Evolutionary conservation across 306 rosid species (phyloP).

Genomic region (Acacia confusa): DNA sequence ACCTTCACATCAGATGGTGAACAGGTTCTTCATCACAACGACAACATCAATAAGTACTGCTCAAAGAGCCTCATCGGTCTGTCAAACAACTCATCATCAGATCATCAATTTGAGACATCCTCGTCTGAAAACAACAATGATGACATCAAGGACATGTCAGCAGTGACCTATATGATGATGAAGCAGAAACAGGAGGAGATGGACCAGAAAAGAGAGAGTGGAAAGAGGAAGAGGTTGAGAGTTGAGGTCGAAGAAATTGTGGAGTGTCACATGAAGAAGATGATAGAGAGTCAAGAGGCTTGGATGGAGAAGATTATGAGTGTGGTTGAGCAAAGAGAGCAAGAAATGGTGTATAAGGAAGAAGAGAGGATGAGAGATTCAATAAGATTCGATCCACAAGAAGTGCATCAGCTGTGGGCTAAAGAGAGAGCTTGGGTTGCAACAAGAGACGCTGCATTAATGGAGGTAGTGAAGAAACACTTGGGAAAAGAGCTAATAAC

Average conservation of each 20-base stretch:
- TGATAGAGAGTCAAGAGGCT: constrained; percentile 65
- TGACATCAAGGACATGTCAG: constrained; percentile 54
- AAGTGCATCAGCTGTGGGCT: constrained; percentile 61
- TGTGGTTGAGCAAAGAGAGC: constrained; percentile 56
- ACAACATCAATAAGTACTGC: constrained; percentile 26
- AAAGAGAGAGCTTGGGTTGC: constrained; percentile 74
- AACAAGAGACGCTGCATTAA: constrained; percentile 62
- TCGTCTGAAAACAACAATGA: constrained; percentile 69
- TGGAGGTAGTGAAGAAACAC: constrained; percentile 50
- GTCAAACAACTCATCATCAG: constrained; percentile 53
- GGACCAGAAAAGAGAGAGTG: constrained; percentile 22
- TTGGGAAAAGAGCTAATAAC: constrained; percentile 31
- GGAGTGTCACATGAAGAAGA: constrained; percentile 58
- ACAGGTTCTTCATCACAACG: constrained; percentile 10
- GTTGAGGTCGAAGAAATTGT: constrained; percentile 58
- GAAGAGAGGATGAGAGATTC: constrained; percentile 67
- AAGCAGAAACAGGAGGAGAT: constrained; percentile 38
- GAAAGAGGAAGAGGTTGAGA: constrained; percentile 46
- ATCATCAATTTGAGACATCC: constrained; percentile 55
- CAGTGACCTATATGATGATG: constrained; percentile 48
- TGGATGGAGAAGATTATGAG: constrained; percentile 69
- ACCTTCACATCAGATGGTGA: constrained; percentile 16
- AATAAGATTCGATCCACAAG: constrained; percentile 45
- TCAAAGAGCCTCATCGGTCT: constrained; percentile 49
- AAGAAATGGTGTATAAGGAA: constrained; percentile 51